A percentile compares a stretch with the other conserved stretches of the same genome.
phyloP scores from a whole-genome alignment of 345 rosid species.

The Luvunga scandens region DNA sequence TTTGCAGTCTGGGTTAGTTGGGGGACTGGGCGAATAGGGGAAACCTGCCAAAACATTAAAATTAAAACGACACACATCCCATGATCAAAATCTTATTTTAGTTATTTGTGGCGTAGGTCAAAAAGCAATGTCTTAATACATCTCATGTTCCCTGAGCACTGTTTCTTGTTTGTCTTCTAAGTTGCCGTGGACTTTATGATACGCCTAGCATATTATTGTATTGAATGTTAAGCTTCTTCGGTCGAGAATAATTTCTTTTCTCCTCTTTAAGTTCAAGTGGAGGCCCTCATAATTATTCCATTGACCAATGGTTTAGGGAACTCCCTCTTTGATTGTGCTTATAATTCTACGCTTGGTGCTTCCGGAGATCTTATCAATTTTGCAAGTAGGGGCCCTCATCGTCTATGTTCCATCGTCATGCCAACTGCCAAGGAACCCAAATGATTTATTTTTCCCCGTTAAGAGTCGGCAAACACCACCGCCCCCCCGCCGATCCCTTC shows the following conservation, averaged over 20 bases:
- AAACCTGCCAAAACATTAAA: neutral
- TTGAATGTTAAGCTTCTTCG: too few species aligned
- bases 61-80: neutral
- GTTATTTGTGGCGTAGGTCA: neutral
- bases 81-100: neutral
- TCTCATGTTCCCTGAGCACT: neutral
- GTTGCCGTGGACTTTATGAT: too few species aligned
- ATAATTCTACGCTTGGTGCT: neutral
- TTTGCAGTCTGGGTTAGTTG: neutral
- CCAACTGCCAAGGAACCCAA: neutral
- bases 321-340: constrained; percentile 3
- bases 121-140: too few species aligned
- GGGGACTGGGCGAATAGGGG: neutral
- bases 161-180: too few species aligned
- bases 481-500: too few species aligned
- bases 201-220: neutral
- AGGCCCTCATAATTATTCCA: neutral
- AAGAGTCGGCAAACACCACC: neutral
- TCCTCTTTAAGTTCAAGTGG: too few species aligned
- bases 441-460: neutral
- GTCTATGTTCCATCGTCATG: constrained; percentile 2
- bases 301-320: neutral
- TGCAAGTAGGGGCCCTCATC: constrained; percentile 17
- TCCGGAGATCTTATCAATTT: neutral
- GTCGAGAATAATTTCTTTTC: too few species aligned